These are phyloP conservation scores for Chamaenerion angustifolium DNA, from an alignment of 345 rosid genomes.

Conservation along the genomic window DNA sequence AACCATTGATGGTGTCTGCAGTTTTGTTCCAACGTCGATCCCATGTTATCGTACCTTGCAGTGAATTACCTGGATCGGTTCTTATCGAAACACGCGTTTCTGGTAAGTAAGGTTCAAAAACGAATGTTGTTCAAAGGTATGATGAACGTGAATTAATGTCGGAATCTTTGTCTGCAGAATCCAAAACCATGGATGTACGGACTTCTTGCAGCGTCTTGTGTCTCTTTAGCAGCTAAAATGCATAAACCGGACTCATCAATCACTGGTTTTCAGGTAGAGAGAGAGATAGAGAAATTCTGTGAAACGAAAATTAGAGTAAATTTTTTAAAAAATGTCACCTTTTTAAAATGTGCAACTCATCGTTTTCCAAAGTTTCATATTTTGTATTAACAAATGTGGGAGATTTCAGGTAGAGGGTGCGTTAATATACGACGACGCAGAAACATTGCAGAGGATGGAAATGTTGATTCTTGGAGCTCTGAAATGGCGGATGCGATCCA, in stretches of 20 bases:
- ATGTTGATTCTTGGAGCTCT: conserved; percentile 58
- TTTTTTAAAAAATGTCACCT: too few species aligned
- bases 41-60: conserved; percentile 50
- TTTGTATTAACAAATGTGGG: too few species aligned
- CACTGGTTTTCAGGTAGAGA: conserved; percentile 31
- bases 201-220: conserved; percentile 59
- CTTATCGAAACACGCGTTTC: conserved; percentile 41
- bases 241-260: conserved; percentile 27
- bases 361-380: too few species aligned
- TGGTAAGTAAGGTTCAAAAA: too few species aligned
- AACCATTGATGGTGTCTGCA: conserved; percentile 6
- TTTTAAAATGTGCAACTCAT: too few species aligned
- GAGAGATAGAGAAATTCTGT: too few species aligned
- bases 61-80: conserved; percentile 75
- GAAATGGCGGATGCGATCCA: conserved; percentile 88
- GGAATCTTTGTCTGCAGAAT: conserved; percentile 2
- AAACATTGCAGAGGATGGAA: conserved; percentile 59
- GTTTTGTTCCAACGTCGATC: conserved; percentile 27
- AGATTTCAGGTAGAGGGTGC: conserved; percentile 20
- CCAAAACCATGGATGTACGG: conserved; percentile 43
- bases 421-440: conserved; percentile 37
- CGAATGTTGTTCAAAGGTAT: too few species aligned
- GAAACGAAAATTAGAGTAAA: too few species aligned
- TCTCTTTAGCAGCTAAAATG: conserved; percentile 68
- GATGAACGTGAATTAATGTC: not conserved